Base-by-base conservation (phyloP, 78 protist genomes). In the Planoprotostelium fungivorum region DNA sequence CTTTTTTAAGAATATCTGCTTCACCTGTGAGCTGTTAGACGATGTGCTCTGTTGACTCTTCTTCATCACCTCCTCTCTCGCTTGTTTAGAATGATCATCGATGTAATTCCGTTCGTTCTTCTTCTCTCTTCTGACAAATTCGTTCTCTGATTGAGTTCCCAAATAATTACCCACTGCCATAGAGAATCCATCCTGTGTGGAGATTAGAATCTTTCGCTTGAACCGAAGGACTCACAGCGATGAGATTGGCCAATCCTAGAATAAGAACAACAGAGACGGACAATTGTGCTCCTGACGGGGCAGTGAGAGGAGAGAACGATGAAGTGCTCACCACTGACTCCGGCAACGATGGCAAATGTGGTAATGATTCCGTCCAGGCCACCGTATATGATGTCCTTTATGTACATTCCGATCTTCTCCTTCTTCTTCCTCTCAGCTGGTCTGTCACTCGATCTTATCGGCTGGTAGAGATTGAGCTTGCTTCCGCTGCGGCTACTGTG, bases 361-460 rank as follows among this genome's bases (percentile, higher is more conserved):
- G 95, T 92, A 29, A 92, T 92, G 83, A 92, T 88, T n/a, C 95
- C 95, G 38, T 92, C 95, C 34, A 92, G 91, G 23, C 95, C 95
- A 35, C 89, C 92, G 38, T 36, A 86, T 9, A 92, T 38, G 35
- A 92, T 34, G 88, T 34, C 34, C 88, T 88, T 88, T 35, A 91
- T 88, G 73, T 91, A 84, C 29, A 36, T 89, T 0, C 88, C 36
- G 73, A 51, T 16, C 73, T 51, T 51, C 73, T 51, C 73, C 16
- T 51, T 5, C 16, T 51, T 51, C 73, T 51, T 51, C 16, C 73
- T 51, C 73, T 51, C 31, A 5, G 5, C 73, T 25, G 73, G 73
- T 5, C 73, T 5, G 16, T 51, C 73, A n/a, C n/a, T n/a, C n/a
- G n/a, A n/a, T n/a, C n/a, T n/a, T n/a, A n/a, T n/a, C n/a, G n/a